A percentile compares a stretch with the other conserved stretches of the same genome.
Evolutionary conservation across 2,329 filamentous ascomycete genomes (phyloP).

Genomic region (Aspergillus thermomutatus): DNA sequence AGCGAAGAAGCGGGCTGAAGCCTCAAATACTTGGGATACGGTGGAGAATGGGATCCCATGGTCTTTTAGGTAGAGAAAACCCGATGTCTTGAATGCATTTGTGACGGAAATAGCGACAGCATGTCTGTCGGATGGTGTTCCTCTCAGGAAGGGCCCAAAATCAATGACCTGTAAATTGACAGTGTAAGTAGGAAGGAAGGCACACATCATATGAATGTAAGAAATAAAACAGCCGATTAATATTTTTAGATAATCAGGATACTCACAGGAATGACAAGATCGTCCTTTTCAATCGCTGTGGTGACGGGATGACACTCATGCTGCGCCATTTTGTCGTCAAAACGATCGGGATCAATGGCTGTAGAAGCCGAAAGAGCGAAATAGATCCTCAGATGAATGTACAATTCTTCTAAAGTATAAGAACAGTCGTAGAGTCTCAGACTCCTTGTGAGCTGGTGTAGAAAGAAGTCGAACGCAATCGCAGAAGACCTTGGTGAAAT

Average conservation of each 20-base stretch:
- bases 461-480: neutral
- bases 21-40: slow-evolving; percentile 61
- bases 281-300: slow-evolving; percentile 42
- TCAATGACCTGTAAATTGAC: slow-evolving; percentile 63
- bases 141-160: slow-evolving; percentile 69
- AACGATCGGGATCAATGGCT: neutral
- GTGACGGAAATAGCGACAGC: slow-evolving; percentile 70
- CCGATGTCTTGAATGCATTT: slow-evolving; percentile 75
- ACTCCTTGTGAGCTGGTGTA: neutral
- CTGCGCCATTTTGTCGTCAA: slow-evolving; percentile 16
- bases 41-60: slow-evolving; percentile 64
- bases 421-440: neutral
- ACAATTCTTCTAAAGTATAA: neutral
- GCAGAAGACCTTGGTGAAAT: neutral
- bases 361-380: neutral
- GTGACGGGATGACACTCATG: slow-evolving; percentile 22
- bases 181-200: neutral
- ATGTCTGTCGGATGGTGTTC: slow-evolving; percentile 57
- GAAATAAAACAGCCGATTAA: neutral
- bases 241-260: neutral
- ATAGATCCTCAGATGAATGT: neutral
- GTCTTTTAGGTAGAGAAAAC: slow-evolving; percentile 85
- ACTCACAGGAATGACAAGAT: slow-evolving; percentile 42
- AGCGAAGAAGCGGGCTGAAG: slow-evolving; percentile 68
- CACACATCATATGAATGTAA: neutral